Evolutionary conservation across 805 yeast species (phyloP).

Genomic region (Komagataella pseudopastoris): DNA sequence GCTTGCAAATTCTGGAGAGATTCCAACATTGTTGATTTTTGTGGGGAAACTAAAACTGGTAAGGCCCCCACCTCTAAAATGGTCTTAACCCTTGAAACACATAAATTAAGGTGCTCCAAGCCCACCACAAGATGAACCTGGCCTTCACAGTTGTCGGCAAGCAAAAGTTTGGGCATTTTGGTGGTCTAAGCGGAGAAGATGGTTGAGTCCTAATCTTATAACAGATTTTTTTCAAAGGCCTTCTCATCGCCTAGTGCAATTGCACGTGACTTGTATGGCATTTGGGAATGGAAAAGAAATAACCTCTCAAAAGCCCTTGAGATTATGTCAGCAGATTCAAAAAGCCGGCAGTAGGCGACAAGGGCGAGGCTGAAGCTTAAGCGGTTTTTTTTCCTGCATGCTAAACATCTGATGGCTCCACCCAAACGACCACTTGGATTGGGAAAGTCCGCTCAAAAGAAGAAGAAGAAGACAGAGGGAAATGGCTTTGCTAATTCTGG

Average conservation of each 20-base stretch:
- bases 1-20: constrained; percentile 14
- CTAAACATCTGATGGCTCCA: constrained; percentile 24
- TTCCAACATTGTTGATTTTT: constrained; percentile 12
- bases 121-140: constrained; percentile 52
- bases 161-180: constrained; percentile 19
- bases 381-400: constrained; percentile 6
- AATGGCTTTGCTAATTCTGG: constrained; percentile 9
- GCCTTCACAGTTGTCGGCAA: constrained; percentile 29
- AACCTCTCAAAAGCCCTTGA: background rate
- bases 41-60: constrained; percentile 32
- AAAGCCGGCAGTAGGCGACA: background rate
- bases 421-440: constrained; percentile 52
- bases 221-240: background rate
- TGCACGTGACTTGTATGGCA: background rate
- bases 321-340: background rate
- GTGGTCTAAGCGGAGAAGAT: background rate
- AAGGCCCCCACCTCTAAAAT: constrained; percentile 41
- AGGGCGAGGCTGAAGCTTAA: background rate
- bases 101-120: constrained; percentile 20
- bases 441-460: constrained; percentile 34
- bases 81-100: constrained; percentile 31
- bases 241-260: background rate
- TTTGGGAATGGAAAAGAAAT: too few relatives aligned
- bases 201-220: background rate
- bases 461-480: constrained; percentile 4